A percentile compares a stretch with the other conserved stretches of the same genome.
phyloP scores from a whole-genome alignment of 176 grass and related monocot species.

The Saccharum officinarum region DNA sequence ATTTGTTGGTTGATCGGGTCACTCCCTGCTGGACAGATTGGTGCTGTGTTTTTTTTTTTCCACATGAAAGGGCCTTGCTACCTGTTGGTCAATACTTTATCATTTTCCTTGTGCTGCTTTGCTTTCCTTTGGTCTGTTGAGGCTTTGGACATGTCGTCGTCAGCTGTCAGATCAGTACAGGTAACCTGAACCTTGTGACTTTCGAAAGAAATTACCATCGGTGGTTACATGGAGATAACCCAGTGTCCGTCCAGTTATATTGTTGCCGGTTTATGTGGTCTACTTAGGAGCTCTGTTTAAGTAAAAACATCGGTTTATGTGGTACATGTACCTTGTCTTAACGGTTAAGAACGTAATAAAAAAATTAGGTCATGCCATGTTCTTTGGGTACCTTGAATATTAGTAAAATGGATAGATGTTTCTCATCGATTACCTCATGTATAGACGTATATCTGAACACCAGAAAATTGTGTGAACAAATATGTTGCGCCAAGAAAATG shows the following conservation, averaged over 20 bases:
- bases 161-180: background rate
- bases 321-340: too few species aligned
- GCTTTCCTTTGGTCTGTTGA: too few species aligned
- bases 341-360: too few species aligned
- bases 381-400: too few species aligned
- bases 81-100: slow-evolving; percentile 1
- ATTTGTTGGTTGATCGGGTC: background rate
- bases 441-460: too few species aligned
- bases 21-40: background rate
- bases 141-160: background rate
- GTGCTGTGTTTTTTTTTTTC: slow-evolving; percentile 9
- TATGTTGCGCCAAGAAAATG: too few species aligned
- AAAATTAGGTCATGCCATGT: too few species aligned
- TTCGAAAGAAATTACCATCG: background rate
- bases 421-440: too few species aligned
- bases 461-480: too few species aligned
- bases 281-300: background rate
- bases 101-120: background rate
- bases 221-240: background rate
- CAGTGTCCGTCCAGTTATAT: too few species aligned
- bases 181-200: background rate
- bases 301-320: too few species aligned
- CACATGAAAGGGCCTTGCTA: slow-evolving; percentile 35
- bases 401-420: too few species aligned
- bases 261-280: background rate